These are phyloP conservation scores for Colletotrichum sp. DNA, from an alignment of 2,329 filamentous ascomycete genomes.

Conservation along the genomic window DNA sequence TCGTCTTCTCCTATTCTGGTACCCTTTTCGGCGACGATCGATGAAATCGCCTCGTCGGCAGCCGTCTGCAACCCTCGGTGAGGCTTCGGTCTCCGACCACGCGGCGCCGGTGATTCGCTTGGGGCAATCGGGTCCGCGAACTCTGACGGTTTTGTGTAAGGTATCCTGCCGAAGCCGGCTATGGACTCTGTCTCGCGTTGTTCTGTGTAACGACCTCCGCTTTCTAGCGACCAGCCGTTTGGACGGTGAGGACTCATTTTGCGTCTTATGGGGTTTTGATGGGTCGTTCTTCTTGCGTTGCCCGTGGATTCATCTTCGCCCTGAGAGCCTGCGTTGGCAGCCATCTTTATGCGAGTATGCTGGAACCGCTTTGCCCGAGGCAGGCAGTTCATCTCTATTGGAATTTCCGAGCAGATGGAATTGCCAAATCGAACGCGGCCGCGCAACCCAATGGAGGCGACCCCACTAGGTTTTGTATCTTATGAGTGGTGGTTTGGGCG, in stretches of 20 bases:
- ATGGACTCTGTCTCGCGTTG: neutral
- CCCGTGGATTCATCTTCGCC: neutral
- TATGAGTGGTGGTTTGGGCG: neutral
- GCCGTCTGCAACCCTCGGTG: neutral
- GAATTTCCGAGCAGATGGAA: neutral
- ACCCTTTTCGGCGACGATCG: too few relatives aligned
- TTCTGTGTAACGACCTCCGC: neutral
- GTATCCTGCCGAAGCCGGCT: neutral
- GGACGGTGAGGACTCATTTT: neutral
- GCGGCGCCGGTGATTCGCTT: neutral
- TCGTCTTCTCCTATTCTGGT: neutral
- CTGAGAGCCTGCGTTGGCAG: neutral
- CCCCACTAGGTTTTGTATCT: neutral
- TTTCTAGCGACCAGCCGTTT: neutral
- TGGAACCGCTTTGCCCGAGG: neutral
- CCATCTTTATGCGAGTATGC: neutral
- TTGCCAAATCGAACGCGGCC: neutral
- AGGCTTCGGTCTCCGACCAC: neutral
- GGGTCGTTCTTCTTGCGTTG: neutral
- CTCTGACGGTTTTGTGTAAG: neutral
- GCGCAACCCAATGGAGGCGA: neutral
- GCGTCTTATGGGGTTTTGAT: neutral
- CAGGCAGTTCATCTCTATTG: neutral
- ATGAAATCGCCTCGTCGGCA: neutral
- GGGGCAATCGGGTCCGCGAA: neutral